phyloP scores from a whole-genome alignment of 2,329 filamentous ascomycete species.

The Nannizziopsis barbatae region DNA sequence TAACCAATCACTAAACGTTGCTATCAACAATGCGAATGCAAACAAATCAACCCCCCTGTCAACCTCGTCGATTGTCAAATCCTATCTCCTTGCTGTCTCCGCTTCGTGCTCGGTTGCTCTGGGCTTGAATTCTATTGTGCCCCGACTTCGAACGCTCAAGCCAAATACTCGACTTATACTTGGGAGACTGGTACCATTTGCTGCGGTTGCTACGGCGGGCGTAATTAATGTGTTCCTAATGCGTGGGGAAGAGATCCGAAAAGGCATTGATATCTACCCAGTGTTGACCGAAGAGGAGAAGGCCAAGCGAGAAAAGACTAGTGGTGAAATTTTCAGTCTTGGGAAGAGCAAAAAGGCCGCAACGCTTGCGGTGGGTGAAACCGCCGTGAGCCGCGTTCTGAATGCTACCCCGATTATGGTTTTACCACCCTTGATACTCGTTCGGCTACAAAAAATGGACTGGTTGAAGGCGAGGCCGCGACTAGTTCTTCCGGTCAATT shows the following conservation, averaged over 20 bases:
- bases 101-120: conserved; percentile 90
- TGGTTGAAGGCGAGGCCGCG: conserved; percentile 71
- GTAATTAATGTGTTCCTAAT: conserved; percentile 94
- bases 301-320: conserved; percentile 50
- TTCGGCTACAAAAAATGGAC: conserved; percentile 68
- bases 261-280: conserved; percentile 85
- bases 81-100: conserved; percentile 81
- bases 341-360: conserved; percentile 85
- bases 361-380: conserved; percentile 81
- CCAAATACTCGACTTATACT: conserved; percentile 67
- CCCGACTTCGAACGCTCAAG: conserved; percentile 64
- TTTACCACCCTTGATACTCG: conserved; percentile 73
- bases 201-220: conserved; percentile 82
- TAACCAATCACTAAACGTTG: conserved; percentile 96
- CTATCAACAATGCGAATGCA: conserved; percentile 93
- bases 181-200: conserved; percentile 84
- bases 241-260: conserved; percentile 88
- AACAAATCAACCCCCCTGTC: conserved; percentile 93
- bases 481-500: conserved; percentile 69
- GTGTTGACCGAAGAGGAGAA: conserved; percentile 62
- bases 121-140: conserved; percentile 80
- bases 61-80: conserved; percentile 68
- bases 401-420: conserved; percentile 98
- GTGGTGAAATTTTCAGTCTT: conserved; percentile 56
- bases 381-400: conserved; percentile 77